These are phyloP conservation scores for Psilocybe mexicana DNA, from an alignment of 1,284 basidiomycete genomes.

Conservation along the genomic window DNA sequence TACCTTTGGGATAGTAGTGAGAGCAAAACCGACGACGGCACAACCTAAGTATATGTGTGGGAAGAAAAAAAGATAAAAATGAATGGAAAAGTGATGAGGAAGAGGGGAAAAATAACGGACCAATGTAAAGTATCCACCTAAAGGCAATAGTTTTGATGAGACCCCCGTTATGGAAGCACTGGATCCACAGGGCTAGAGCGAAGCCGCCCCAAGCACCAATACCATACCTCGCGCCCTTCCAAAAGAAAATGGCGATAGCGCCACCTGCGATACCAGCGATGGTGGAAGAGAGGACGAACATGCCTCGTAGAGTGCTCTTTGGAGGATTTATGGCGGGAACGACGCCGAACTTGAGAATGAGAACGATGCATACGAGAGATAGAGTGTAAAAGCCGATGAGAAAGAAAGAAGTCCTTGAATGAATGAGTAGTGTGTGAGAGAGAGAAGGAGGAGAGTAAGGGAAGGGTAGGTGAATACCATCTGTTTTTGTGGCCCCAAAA, in stretches of 20 bases:
- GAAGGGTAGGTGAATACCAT: constrained; percentile 53
- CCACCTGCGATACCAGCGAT: constrained; percentile 85
- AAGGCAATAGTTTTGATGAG: constrained; percentile 75
- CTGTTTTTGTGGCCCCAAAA: constrained; percentile 93
- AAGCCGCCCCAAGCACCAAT: constrained; percentile 91
- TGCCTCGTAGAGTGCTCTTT: constrained; percentile 73
- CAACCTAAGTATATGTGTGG: constrained; percentile 37
- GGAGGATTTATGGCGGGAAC: constrained; percentile 82
- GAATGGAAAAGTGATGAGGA: constrained; percentile 17
- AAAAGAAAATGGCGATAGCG: constrained; percentile 86
- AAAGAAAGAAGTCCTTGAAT: constrained; percentile 84
- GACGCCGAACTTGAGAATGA: constrained; percentile 90
- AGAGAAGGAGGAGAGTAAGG: constrained; percentile 16
- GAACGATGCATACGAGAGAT: constrained; percentile 81
- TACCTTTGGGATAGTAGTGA: constrained; percentile 65
- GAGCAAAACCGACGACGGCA: constrained; percentile 58
- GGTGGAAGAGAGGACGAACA: constrained; percentile 84
- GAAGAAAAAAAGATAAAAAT: constrained; percentile 18
- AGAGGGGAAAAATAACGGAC: constrained; percentile 40
- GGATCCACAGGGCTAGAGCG: constrained; percentile 83
- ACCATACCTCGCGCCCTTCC: constrained; percentile 83
- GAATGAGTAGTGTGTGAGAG: constrained; percentile 19
- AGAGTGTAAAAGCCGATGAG: constrained; percentile 89
- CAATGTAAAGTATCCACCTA: constrained; percentile 88
- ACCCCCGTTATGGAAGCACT: constrained; percentile 82